Evolutionary conservation across 306 rosid genomes (phyloP), one percentile per base, ranked within the genome.

Genomic region (Fagus sylvatica): DNA sequence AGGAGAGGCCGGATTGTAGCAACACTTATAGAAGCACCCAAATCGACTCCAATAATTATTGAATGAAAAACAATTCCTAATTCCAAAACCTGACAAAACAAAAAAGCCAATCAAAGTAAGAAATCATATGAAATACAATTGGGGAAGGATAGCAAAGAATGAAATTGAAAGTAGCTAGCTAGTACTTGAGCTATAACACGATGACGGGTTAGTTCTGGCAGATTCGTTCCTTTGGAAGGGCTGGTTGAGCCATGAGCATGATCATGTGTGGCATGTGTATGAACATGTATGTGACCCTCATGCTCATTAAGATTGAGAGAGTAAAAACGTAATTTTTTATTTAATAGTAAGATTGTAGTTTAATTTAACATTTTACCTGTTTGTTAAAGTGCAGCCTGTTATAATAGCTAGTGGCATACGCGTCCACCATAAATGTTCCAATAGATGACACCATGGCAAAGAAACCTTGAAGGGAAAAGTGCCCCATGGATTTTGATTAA

Each of bases 241-340:
- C 42, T 11, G 51, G 8, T 15, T 4, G 40, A 72, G 19, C 88
- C 94, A 68, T 91, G 92, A 57, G 97, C 82, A 28, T 89, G 97
- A 49, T 92, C 93, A 79, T 89, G 97, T 2, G 91, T 76, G 53
- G 90, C 87, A 30, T 91, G 97, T 0, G 90, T 87, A 61, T 87
- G 89, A 30, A 87, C 81, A 51, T 79, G 93, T 11, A 78, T 76
- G 43, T 87, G 89, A 30, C 85, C 87, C n/a, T 62, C 89, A 33
- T 78, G 86, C 54, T 28, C 65, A 34, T 59, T 22, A 22, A 43
- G 10, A 43, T 12, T 7, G 30, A 8, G 36, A 28, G 4, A 43
- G 7, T 9, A 43, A 43, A 43, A 43, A 43, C 2, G 49, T 43
- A 43, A 43, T 43, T 43, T 22, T 22, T 22, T 22, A 22, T 22